These are phyloP conservation scores for Penicillium coffeae DNA, from an alignment of 495 filamentous ascomycete genomes.

Conservation along the genomic window DNA sequence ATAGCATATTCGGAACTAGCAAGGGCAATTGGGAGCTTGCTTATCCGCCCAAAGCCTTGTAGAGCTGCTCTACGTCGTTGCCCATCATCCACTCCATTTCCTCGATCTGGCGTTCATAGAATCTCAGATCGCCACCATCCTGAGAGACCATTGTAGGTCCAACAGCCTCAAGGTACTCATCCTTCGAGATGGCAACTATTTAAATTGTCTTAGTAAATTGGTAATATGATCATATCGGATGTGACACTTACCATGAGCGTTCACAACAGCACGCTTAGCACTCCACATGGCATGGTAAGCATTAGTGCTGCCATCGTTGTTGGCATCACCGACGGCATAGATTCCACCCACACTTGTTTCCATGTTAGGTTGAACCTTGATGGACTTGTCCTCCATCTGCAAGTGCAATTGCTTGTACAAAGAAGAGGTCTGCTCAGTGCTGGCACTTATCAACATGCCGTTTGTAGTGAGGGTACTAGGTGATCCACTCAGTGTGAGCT, in stretches of 20 bases:
- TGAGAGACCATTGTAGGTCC: slow-evolving; percentile 1
- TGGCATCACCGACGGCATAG: slow-evolving; percentile 47
- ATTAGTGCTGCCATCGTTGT: slow-evolving; percentile 45
- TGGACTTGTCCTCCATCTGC: slow-evolving; percentile 12
- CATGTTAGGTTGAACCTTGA: slow-evolving; percentile 30
- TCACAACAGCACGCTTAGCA: slow-evolving; percentile 44
- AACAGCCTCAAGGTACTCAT: slow-evolving; percentile 5
- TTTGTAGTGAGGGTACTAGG: slow-evolving; percentile 1
- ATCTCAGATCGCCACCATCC: slow-evolving; percentile 4
- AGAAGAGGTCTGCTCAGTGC: slow-evolving; percentile 28
- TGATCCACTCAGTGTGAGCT: background rate
- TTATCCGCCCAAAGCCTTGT: slow-evolving; percentile 7
- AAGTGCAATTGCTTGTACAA: slow-evolving; percentile 12
- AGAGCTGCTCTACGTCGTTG: slow-evolving; percentile 6
- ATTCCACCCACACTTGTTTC: slow-evolving; percentile 39
- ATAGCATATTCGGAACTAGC: no score
- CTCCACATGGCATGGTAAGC: slow-evolving; percentile 48
- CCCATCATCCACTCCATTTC: slow-evolving; percentile 5
- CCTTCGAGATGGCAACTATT: slow-evolving; percentile 6
- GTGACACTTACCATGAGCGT: slow-evolving; percentile 1
- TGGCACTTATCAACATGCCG: slow-evolving; percentile 4
- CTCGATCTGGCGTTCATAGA: slow-evolving; percentile 8
- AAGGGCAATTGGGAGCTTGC: no score
- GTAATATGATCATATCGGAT: no score
- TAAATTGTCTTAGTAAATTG: background rate